These are phyloP conservation scores for Grosmannia huntii DNA, from an alignment of 2,329 filamentous ascomycete genomes.

Conservation along the genomic window DNA sequence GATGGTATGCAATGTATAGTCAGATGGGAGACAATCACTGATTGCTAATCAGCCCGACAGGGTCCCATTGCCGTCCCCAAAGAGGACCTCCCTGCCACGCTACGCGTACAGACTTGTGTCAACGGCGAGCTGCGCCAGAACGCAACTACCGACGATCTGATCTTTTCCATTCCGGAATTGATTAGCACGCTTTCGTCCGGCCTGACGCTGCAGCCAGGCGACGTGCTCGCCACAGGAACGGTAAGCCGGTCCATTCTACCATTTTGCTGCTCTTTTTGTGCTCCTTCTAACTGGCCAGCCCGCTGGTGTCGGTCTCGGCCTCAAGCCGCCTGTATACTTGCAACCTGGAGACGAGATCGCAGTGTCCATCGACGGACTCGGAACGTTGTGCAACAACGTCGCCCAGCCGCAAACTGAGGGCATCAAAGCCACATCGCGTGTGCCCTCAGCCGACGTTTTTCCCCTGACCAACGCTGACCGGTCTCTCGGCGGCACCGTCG, in stretches of 20 bases:
- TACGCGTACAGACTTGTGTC: slow-evolving; percentile 29
- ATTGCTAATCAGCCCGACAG: background rate
- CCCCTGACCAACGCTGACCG: background rate
- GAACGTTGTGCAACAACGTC: slow-evolving; percentile 27
- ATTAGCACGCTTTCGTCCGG: slow-evolving; percentile 28
- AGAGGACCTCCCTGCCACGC: slow-evolving; percentile 26
- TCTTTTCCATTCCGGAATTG: slow-evolving; percentile 29
- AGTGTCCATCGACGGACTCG: slow-evolving; percentile 27
- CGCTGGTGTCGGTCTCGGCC: slow-evolving; percentile 34
- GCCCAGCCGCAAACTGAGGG: background rate
- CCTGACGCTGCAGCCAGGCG: slow-evolving; percentile 30
- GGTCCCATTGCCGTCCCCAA: slow-evolving; percentile 27
- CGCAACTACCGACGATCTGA: slow-evolving; percentile 29
- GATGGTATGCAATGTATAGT: slow-evolving; percentile 19
- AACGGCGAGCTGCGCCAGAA: slow-evolving; percentile 34
- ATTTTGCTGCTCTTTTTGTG: background rate
- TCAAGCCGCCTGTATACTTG: slow-evolving; percentile 26
- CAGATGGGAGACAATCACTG: background rate
- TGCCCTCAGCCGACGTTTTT: background rate
- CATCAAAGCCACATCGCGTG: background rate
- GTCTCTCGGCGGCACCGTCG: background rate
- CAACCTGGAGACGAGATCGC: slow-evolving; percentile 27
- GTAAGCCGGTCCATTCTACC: slow-evolving; percentile 7
- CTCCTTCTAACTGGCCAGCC: slow-evolving; percentile 11
- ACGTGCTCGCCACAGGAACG: slow-evolving; percentile 32